Conservation (phyloP, 495 filamentous ascomycete genomes). For the Daldinia decipiens region DNA sequence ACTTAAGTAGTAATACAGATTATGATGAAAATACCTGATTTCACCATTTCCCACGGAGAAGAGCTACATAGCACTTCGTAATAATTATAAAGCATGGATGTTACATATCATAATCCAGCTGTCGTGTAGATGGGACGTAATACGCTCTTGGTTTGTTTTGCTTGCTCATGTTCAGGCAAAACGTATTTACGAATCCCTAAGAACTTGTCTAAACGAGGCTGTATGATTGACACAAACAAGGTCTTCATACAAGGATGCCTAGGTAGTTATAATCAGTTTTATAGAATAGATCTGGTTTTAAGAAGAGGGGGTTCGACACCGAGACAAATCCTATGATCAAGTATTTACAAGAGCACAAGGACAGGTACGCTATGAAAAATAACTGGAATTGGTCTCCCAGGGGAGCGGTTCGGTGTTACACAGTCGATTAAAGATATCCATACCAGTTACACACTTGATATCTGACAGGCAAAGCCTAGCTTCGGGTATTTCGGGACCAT, state of each 20-base stretch:
- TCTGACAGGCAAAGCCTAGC: constrained; percentile 10
- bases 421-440: constrained; percentile 4
- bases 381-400: neutral
- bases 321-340: neutral
- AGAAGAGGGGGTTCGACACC: neutral
- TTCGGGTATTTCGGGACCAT: constrained; percentile 3
- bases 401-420: neutral
- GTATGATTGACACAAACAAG: neutral
- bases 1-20: no score
- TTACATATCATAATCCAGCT: neutral
- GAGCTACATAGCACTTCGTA: neutral
- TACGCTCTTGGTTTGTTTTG: neutral
- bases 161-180: neutral
- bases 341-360: neutral
- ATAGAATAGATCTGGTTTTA: neutral
- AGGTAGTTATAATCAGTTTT: neutral
- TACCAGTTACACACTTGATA: neutral
- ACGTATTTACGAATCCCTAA: neutral
- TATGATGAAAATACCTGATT: no score
- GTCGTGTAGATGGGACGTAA: neutral
- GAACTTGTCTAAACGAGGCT: no score
- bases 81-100: neutral
- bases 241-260: neutral
- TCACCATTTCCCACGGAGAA: neutral
- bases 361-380: neutral